A percentile compares a stretch with the other conserved stretches of the same genome.
phyloP scores from a whole-genome alignment of 331 rosid genomes.

The Dryas integrifolia region DNA sequence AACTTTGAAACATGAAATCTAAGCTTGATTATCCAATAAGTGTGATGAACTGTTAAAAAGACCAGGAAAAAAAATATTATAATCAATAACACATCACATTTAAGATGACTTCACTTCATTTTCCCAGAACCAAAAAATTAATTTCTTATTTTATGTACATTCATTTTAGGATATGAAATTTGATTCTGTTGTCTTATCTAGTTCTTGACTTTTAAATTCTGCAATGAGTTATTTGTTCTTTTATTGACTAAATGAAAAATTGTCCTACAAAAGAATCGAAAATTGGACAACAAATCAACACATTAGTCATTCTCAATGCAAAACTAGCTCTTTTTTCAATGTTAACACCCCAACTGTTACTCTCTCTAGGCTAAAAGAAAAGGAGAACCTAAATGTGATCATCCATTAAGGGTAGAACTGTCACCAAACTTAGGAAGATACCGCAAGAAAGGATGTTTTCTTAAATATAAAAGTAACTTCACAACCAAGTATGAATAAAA shows the following conservation, averaged over 20 bases:
- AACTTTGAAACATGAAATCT: neutral
- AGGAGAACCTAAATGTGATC: neutral
- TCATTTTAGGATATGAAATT: conserved; percentile 11
- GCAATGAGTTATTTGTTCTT: neutral
- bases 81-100: neutral
- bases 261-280: conserved; percentile 17
- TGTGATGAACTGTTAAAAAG: neutral
- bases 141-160: neutral
- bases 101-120: neutral
- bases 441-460: conserved; percentile 7
- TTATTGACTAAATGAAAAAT: neutral
- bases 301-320: conserved; percentile 10
- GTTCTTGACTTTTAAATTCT: neutral
- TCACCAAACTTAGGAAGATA: conserved; percentile 10
- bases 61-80: neutral
- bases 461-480: neutral
- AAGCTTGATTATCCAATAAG: neutral
- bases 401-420: neutral
- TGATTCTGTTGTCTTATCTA: conserved; percentile 2
- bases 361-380: neutral
- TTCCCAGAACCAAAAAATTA: neutral
- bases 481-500: neutral
- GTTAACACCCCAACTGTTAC: neutral
- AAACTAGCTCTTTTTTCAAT: neutral
- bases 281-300: neutral